Percentiles rank a stretch among this genome's conserved stretches.
These are phyloP conservation scores for Trichomonas gallinae DNA, from an alignment of 208 protist genomes.

Conservation along the genomic window DNA sequence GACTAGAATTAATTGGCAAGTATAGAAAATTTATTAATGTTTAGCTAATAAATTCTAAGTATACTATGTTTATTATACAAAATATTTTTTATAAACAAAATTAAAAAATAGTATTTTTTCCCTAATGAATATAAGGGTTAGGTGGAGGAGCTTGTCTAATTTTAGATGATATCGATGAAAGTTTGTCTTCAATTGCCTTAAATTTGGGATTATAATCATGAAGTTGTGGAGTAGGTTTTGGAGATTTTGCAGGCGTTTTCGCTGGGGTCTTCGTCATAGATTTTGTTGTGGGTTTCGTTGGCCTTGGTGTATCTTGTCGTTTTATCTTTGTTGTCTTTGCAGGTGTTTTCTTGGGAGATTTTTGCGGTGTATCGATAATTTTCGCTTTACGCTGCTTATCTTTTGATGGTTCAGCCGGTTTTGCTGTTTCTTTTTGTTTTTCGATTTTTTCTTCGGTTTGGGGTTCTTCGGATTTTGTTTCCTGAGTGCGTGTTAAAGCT, in stretches of 20 bases:
- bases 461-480: neutral
- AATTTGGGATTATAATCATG: neutral
- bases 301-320: neutral
- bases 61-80: too few species aligned
- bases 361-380: neutral
- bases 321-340: neutral
- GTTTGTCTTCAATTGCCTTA: neutral
- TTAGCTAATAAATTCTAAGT: too few species aligned
- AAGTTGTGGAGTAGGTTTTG: too few species aligned
- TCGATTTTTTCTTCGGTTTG: neutral
- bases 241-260: neutral
- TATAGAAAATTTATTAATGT: too few species aligned
- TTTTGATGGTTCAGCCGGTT: neutral
- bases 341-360: neutral
- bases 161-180: neutral
- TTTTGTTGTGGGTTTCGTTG: neutral
- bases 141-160: neutral
- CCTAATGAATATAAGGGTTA: neutral
- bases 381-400: neutral
- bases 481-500: neutral
- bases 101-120: neutral
- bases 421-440: neutral
- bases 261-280: neutral
- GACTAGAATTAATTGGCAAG: too few species aligned
- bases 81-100: too few species aligned